A percentile compares a stretch with the other conserved stretches of the same genome.
These are phyloP conservation scores for Syncephalastrum racemosum DNA, from an alignment of 371 early-diverging fungal species.

Conservation along the genomic window DNA sequence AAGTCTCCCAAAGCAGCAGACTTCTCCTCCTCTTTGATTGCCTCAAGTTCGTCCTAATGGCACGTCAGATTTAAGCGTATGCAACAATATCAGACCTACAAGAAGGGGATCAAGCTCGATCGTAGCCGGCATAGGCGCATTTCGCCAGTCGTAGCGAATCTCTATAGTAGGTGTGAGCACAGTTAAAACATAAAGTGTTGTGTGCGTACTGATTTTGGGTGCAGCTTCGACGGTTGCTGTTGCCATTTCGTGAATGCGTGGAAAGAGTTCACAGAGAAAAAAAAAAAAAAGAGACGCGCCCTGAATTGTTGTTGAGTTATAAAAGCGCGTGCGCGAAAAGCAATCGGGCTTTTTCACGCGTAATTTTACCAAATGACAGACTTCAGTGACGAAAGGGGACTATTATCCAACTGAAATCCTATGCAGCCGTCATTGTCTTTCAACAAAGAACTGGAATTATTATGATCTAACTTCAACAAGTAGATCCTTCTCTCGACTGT, in stretches of 20 bases:
- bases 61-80: no score
- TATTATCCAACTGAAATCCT: no score
- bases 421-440: no score
- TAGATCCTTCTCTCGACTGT: no score
- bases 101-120: constrained; percentile 25
- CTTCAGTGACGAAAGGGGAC: no score
- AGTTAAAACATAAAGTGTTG: neutral
- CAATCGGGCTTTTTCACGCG: no score
- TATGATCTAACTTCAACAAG: no score
- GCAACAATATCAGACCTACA: constrained; percentile 9
- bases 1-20: constrained; percentile 13
- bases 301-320: constrained; percentile 1
- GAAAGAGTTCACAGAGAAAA: constrained; percentile 14
- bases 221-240: constrained; percentile 32
- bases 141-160: constrained; percentile 12
- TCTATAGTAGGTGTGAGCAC: no score
- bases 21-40: constrained; percentile 7
- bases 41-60: neutral
- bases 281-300: constrained; percentile 3
- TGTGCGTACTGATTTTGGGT: neutral
- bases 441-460: no score
- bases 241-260: constrained; percentile 24
- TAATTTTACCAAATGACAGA: no score
- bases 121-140: constrained; percentile 20
- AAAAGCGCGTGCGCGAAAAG: no score